Base-by-base conservation (phyloP, 148 eudicot species). In the Nepenthes gracilis region DNA sequence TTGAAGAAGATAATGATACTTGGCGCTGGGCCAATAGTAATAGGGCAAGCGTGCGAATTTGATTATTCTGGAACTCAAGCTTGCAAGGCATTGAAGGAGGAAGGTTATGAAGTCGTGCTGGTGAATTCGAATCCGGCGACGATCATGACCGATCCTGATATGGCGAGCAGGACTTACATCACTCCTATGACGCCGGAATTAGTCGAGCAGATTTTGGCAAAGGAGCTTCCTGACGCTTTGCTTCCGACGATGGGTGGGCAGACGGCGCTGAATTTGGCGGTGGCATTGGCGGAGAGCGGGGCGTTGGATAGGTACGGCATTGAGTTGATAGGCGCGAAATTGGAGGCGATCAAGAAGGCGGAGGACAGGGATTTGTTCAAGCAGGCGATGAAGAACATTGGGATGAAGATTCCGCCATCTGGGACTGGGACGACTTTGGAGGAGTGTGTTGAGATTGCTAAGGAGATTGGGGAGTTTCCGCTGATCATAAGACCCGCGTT, bases 21-120 rank as follows among this genome's bases (percentile, higher is more conserved):
- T 43, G 99, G 99, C 23, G 99, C 99, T 2, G 99, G 99, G 0
- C 99, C 99, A 1, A 94, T 94, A 37, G 97, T 94, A 0, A 94
- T 94, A 48, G 99, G 99, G 5, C 99, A 94, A 64, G 99, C 99
- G 1, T 94, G 99, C 34, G 99, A 94, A 61, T 94, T 94, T 9
- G 97, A 94, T 83, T 94, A 94, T 62, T 94, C 99, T 0, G 99
- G 99, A 2, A 94, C 99, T 6, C 99, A 94, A 55, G 99, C 99
- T 1, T 90, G 96, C 33, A 94, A 94, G 64, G 99, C 99, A 0
- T 74, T 94, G 40, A 89, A 83, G 35, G 99, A 94, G 72, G 96
- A 94, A 70, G 99, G 99, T 38, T 94, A 86, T 61, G 92, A 86
- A 59, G 95, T 94, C 23, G 66, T 94, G 55, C 68, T 94, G 45